A percentile compares a stretch with the other conserved stretches of the same genome.
Conservation (phyloP, 805 yeast genomes). For the Wickerhamiella slavikovae region DNA sequence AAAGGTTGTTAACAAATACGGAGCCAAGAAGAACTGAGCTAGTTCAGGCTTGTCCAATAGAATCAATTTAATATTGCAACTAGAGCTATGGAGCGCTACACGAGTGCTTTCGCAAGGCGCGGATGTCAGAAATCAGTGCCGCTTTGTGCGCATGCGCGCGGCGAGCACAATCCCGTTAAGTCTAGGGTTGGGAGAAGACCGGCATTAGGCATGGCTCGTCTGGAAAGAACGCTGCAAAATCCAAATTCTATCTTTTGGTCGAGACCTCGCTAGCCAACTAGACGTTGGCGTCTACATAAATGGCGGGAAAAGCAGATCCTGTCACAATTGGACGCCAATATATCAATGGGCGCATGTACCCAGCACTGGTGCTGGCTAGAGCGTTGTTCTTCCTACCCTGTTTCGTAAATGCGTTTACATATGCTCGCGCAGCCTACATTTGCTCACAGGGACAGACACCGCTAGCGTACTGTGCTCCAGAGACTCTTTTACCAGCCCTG, state of each 20-base stretch:
- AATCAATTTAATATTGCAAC: not conserved
- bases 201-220: too few relatives aligned
- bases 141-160: too few relatives aligned
- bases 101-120: too few relatives aligned
- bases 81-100: too few relatives aligned
- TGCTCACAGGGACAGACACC: conserved; percentile 4
- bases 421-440: conserved; percentile 18
- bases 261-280: too few relatives aligned
- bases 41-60: conserved; percentile 3
- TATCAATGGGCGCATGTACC: conserved; percentile 8
- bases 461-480: conserved; percentile 7
- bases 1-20: conserved; percentile 56
- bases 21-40: conserved; percentile 31
- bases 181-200: too few relatives aligned
- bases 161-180: too few relatives aligned
- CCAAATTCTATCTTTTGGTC: too few relatives aligned
- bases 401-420: conserved; percentile 25
- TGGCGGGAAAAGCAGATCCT: conserved; percentile 7
- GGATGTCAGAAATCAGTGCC: too few relatives aligned
- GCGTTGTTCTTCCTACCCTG: conserved; percentile 58
- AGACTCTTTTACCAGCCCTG: conserved; percentile 17
- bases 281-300: too few relatives aligned
- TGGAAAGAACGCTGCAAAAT: too few relatives aligned
- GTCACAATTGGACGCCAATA: conserved; percentile 7
- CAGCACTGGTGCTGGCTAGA: conserved; percentile 8